Conservation (phyloP, 2,329 filamentous ascomycete species). For the Botrytis elliptica region DNA sequence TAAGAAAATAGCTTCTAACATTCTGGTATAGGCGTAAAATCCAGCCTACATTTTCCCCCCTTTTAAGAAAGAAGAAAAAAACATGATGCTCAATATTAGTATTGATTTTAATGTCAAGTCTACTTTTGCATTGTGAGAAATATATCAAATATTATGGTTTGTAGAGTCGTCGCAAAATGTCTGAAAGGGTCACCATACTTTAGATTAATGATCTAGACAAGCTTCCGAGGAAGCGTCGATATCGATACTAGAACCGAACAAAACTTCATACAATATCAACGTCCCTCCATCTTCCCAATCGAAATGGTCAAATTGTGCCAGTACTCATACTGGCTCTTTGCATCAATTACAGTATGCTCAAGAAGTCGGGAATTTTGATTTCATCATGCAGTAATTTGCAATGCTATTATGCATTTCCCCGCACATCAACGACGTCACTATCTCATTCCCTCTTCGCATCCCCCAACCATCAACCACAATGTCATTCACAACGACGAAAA, state of each 20-base stretch:
- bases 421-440: conserved; percentile 37
- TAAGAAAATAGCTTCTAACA: not conserved
- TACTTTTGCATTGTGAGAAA: not conserved
- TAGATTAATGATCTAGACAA: conserved; percentile 6
- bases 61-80: no score
- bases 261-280: not conserved
- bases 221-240: not conserved
- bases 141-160: not conserved
- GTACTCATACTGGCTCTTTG: not conserved
- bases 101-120: no score
- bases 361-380: conserved; percentile 44
- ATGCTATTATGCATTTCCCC: conserved; percentile 40
- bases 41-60: no score
- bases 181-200: no score
- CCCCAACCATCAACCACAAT: not conserved
- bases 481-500: conserved; percentile 32
- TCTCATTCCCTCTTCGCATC: conserved; percentile 21
- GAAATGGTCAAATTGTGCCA: conserved; percentile 8
- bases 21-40: not conserved
- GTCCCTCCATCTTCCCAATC: not conserved
- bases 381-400: conserved; percentile 38
- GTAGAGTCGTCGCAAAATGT: no score
- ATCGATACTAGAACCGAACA: conserved; percentile 1
- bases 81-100: no score
- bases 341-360: conserved; percentile 43